Conservation (phyloP, 1,284 basidiomycete genomes). For the Naganishia sp. region DNA sequence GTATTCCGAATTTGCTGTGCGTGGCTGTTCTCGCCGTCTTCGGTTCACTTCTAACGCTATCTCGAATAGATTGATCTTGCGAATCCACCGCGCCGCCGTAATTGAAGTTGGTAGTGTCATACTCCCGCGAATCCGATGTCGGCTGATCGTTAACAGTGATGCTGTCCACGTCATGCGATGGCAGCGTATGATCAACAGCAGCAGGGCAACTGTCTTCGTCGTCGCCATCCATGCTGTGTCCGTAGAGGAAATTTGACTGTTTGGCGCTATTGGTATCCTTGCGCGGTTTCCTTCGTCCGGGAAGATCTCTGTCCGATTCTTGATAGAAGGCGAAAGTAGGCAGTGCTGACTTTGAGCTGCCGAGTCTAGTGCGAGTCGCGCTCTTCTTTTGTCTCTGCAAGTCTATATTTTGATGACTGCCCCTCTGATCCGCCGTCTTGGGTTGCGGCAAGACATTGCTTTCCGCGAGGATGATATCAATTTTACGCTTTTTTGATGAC, state of each 20-base stretch:
- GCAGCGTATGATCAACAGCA: not conserved
- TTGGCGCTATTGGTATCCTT: too few species aligned
- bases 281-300: too few species aligned
- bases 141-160: too few species aligned
- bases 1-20: not conserved
- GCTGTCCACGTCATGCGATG: not conserved
- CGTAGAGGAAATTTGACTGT: not conserved
- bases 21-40: not conserved
- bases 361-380: too few species aligned
- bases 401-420: not conserved
- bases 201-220: slow-evolving; percentile 15
- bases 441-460: not conserved
- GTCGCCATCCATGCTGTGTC: slow-evolving; percentile 6
- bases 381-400: too few species aligned
- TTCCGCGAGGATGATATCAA: not conserved
- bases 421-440: not conserved
- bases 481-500: slow-evolving; percentile 1
- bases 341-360: not conserved
- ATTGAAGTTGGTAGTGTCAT: slow-evolving; percentile 7
- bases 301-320: not conserved
- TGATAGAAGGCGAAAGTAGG: not conserved
- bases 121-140: too few species aligned
- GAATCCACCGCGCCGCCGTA: slow-evolving; percentile 21
- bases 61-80: not conserved
- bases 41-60: not conserved